Base-by-base conservation (phyloP, 2,329 filamentous ascomycete species). In the Colletotrichum echinochloae region DNA sequence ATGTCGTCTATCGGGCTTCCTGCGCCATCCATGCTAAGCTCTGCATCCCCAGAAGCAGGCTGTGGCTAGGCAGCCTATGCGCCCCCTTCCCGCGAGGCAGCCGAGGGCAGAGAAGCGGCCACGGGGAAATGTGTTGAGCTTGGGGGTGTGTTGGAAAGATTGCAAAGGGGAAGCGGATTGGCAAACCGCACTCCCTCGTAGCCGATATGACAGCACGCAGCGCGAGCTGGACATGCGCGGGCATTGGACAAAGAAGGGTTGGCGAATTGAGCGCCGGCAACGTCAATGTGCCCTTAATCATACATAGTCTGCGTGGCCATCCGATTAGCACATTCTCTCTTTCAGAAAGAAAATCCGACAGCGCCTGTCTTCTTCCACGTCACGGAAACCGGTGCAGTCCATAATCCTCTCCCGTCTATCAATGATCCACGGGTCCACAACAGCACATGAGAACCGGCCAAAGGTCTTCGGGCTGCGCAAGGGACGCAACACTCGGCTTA, bases 21-120 rank as follows among this genome's bases (percentile, higher is more conserved):
- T 26, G 28, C 9, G 8, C 8, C 16, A 33, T 33, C 16, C 5
- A 23, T 30, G 52, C 52, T 26, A 16, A 23, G 3, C 4, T 37
- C 20, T 23, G 52, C 52, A 55, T 33, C 33, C 11, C 12, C n/a
- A n/a, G 52, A 37, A 55, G 52, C 52, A 55, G 52, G 52, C 52
- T 37, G 3, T 9, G 52, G 33, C 20, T 18, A 37, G 52, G 52
- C 52, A 37, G 52, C 37, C 30, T 2, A 11, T n/a, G 51, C 20
- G 3, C 20, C 5, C 8, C 28, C 18, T 1, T 11, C 5, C 5
- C 30, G 12, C 14, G n/a, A 55, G 52, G 52, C 52, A 23, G 16
- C 52, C 52, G 20, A 37, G 4, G 20, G 4, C 20, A 11, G 33
- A 37, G 30, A n/a, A n/a, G 51, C 51, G 5, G 51, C 30, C 16